A percentile compares a stretch with the other conserved stretches of the same genome.
Evolutionary conservation across 2,329 filamentous ascomycete genomes (phyloP).

Genomic region (Claviceps sp.): DNA sequence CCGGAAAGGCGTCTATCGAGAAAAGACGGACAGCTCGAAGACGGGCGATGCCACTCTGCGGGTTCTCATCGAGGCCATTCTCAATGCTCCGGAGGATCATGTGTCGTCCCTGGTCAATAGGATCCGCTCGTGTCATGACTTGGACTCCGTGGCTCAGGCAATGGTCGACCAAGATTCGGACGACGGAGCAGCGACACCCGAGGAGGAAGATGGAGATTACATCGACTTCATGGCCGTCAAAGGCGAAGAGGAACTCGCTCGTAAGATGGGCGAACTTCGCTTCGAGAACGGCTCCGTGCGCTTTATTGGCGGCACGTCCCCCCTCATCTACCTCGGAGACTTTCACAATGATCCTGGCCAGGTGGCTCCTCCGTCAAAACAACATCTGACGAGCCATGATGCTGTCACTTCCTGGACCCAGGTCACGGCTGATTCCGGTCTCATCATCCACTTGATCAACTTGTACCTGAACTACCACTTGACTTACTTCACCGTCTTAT

Average conservation of each 20-base stretch:
- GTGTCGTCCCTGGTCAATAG: conserved; percentile 68
- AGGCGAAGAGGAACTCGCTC: conserved; percentile 68
- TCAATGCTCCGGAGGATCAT: conserved; percentile 82
- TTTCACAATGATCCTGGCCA: conserved; percentile 22
- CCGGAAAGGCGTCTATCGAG: conserved; percentile 91
- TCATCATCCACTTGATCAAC: conserved; percentile 78
- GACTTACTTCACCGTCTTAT: conserved; percentile 84
- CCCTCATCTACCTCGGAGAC: conserved; percentile 67
- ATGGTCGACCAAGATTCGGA: conserved; percentile 30
- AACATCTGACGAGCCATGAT: conserved; percentile 43
- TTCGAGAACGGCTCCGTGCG: conserved; percentile 78
- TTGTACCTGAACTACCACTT: conserved; percentile 99
- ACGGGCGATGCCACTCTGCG: conserved; percentile 78
- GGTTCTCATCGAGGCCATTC: conserved; percentile 81
- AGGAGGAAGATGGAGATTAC: conserved; percentile 26
- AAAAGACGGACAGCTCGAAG: conserved; percentile 80
- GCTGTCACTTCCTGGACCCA: conserved; percentile 77
- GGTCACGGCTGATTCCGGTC: conserved; percentile 64
- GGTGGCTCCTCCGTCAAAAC: conserved; percentile 29
- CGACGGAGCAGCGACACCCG: conserved; percentile 15
- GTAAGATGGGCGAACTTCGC: conserved; percentile 84
- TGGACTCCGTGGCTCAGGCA: conserved; percentile 41
- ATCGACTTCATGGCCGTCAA: conserved; percentile 27
- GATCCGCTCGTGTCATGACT: conserved; percentile 73
- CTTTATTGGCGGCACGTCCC: conserved; percentile 89